Percentiles rank a stretch among this genome's conserved stretches.
Evolutionary conservation across 345 rosid genomes (phyloP).

Genomic region (Camelina hispida): DNA sequence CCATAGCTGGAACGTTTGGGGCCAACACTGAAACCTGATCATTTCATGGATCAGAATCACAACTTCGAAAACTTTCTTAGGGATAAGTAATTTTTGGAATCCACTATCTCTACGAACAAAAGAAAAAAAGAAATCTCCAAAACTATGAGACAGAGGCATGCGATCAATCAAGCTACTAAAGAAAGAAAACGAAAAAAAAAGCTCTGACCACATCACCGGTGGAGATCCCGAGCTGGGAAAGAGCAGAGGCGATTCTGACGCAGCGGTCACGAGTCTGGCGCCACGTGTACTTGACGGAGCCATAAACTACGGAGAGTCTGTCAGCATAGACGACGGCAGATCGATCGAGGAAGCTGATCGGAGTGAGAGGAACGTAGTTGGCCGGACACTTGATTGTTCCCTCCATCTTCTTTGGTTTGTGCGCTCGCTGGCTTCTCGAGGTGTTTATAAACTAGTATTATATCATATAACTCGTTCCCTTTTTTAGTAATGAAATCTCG

Average conservation of each 20-base stretch:
- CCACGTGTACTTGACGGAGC: slow-evolving; percentile 61
- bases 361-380: slow-evolving; percentile 63
- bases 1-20: slow-evolving; percentile 78
- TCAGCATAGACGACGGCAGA: slow-evolving; percentile 59
- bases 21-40: slow-evolving; percentile 68
- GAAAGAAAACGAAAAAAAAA: not conserved
- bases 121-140: not conserved
- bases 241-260: slow-evolving; percentile 69
- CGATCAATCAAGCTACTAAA: not conserved
- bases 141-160: not conserved
- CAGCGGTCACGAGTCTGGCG: slow-evolving; percentile 64
- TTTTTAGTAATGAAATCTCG: too few species aligned
- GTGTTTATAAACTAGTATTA: too few species aligned
- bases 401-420: slow-evolving; percentile 41
- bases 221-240: slow-evolving; percentile 46
- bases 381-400: slow-evolving; percentile 53
- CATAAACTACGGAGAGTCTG: slow-evolving; percentile 58
- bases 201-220: slow-evolving; percentile 60
- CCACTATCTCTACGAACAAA: too few species aligned
- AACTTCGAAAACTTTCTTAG: not conserved
- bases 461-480: too few species aligned
- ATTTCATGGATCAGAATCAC: not conserved
- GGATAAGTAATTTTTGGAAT: not conserved
- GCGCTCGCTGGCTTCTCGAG: too few species aligned
- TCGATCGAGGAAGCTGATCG: slow-evolving; percentile 62